Base-by-base conservation (phyloP, 345 rosid species). In the Populus ilicifolia region DNA sequence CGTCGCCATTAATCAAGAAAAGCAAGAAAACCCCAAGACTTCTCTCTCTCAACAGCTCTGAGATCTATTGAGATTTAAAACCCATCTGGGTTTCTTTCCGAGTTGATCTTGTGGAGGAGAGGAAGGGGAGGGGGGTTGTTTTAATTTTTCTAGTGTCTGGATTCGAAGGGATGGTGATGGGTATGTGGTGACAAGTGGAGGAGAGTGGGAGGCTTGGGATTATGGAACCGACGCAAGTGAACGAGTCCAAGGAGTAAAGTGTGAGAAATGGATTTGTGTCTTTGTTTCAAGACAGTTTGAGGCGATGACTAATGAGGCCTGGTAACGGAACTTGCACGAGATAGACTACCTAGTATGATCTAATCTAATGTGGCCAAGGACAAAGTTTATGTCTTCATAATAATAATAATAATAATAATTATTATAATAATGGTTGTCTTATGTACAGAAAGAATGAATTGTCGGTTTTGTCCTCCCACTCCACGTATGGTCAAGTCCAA, bases 1-100 rank as follows among this genome's bases (percentile, higher is more conserved):
- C 61, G 92, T 85, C 73, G 90, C 88, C 96, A 92, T 93, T 17
- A n/a, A 20, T 33, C 1, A 38, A 38, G 21, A 10, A 29, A 18
- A 66, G 30, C 20, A 27, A 65, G 35, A 56, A 56, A n/a, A 59
- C 63, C 63, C 63, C 29, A 59, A 27, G 52, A 46, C n/a, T 9
- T 23, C 25, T 67, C 4, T 30, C 38, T 67, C 41, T 35, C 2
- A 10, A 67, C 5, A 38, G 8, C 2, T 17, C 11, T 18, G 43
- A 67, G 70, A 67, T 67, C 70, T 35, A 38, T 14, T 2, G 39
- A 16, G 27, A 16, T 16, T 12, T 62, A 27, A 41, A 20, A 59
- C 29, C 29, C 63, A 59, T 23, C 5, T n/a, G 29, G 63, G 29
- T 59, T 46, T 46, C 52, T 14, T 46, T 46, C 4, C 18, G 16